phyloP scores from a whole-genome alignment of 192 early-diverging fungal species.

The Borealophlyctis nickersoniae region DNA sequence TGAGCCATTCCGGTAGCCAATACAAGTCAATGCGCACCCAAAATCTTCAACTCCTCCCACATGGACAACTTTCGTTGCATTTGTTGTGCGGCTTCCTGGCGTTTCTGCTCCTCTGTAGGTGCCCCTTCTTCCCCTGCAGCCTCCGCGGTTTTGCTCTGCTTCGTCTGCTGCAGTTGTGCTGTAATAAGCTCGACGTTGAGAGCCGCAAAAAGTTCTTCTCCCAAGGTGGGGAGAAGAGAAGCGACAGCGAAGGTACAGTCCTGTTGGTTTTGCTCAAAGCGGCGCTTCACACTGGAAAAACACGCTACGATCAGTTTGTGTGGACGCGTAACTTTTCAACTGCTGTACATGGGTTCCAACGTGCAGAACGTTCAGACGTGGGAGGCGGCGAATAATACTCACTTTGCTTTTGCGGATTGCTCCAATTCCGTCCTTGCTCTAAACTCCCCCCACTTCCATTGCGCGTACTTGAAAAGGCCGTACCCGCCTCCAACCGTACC shows the following conservation, averaged over 20 bases:
- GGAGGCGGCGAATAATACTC: too few relatives aligned
- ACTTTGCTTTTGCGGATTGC: constrained; percentile 75
- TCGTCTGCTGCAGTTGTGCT: constrained; percentile 58
- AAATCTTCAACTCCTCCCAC: constrained; percentile 88
- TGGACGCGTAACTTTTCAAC: too few relatives aligned
- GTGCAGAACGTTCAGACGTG: too few relatives aligned
- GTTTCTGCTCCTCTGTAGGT: not conserved
- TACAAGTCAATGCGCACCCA: constrained; percentile 48
- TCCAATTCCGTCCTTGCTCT: constrained; percentile 65
- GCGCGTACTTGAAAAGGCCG: constrained; percentile 59
- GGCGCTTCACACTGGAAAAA: constrained; percentile 66
- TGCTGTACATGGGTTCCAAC: too few relatives aligned
- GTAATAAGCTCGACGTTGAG: constrained; percentile 78
- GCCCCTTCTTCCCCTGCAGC: not conserved
- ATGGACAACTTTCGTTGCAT: constrained; percentile 48
- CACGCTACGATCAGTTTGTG: constrained; percentile 6
- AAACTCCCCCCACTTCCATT: constrained; percentile 68
- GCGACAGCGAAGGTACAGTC: constrained; percentile 87
- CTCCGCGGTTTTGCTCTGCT: constrained; percentile 8
- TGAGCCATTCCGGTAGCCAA: not conserved
- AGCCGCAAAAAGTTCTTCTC: constrained; percentile 71
- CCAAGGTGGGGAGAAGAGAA: constrained; percentile 75
- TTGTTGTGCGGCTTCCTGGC: constrained; percentile 7
- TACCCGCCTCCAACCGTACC: constrained; percentile 31
- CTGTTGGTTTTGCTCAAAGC: constrained; percentile 92